A percentile compares a stretch with the other conserved stretches of the same genome.
Conservation (phyloP, 192 early-diverging fungal genomes). For the Mortierella alpina region DNA sequence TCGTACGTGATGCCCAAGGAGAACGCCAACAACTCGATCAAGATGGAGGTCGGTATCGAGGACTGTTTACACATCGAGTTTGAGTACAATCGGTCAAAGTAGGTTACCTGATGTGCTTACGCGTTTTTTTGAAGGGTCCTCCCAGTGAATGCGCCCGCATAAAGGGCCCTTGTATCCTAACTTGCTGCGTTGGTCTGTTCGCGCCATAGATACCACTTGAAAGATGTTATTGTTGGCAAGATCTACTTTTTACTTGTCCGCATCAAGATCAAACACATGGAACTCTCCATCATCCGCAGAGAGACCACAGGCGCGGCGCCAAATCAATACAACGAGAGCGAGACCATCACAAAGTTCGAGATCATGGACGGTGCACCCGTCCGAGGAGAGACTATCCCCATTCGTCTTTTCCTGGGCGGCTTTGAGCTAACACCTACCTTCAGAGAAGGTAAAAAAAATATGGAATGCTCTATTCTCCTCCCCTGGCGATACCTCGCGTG, state of each 20-base stretch:
- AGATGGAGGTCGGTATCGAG: conserved; percentile 99
- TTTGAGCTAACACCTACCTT: conserved; percentile 99
- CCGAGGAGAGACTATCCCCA: conserved; percentile 95
- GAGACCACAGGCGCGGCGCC: conserved; percentile 97
- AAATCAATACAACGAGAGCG: conserved; percentile 98
- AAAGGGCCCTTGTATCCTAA: not conserved
- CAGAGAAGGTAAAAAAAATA: conserved; percentile 64
- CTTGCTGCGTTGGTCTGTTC: too few relatives aligned
- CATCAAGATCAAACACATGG: conserved; percentile 99
- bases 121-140: too few relatives aligned
- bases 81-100: conserved; percentile 99
- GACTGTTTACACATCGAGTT: conserved; percentile 99
- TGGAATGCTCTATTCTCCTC: not conserved
- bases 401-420: conserved; percentile 95
- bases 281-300: conserved; percentile 96
- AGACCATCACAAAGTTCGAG: conserved; percentile 99
- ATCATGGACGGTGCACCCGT: conserved; percentile 99
- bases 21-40: conserved; percentile 90
- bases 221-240: conserved; percentile 99
- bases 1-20: conserved; percentile 95
- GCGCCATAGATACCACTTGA: conserved; percentile 88
- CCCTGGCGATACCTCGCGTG: not conserved
- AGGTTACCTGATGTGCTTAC: conserved; percentile 25
- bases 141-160: too few relatives aligned
- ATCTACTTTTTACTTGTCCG: conserved; percentile 99